These are phyloP conservation scores for Ganoderma lingzhi DNA, from an alignment of 1,284 basidiomycete species.

Conservation along the genomic window DNA sequence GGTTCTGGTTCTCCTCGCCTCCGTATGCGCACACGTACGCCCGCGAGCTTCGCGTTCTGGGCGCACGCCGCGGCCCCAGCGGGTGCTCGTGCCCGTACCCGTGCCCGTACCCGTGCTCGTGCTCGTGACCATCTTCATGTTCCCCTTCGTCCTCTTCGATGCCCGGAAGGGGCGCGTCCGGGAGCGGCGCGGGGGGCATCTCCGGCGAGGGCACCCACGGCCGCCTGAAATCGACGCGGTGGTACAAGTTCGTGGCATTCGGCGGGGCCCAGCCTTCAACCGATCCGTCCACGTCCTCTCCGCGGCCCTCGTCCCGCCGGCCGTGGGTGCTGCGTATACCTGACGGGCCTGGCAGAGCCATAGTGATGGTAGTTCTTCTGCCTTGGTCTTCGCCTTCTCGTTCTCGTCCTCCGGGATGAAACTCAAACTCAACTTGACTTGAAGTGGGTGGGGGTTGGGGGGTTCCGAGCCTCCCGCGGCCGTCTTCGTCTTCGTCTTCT, in stretches of 20 bases:
- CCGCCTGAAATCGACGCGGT: conserved; percentile 24
- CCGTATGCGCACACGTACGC: conserved; percentile 2
- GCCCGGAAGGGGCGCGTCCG: not conserved
- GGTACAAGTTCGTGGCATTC: conserved; percentile 17
- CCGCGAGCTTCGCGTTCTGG: conserved; percentile 5
- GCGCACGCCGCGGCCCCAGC: not conserved
- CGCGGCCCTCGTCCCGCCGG: not conserved
- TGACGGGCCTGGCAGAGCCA: conserved; percentile 2
- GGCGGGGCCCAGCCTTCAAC: conserved; percentile 12
- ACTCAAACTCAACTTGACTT: not conserved
- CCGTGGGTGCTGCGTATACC: not conserved
- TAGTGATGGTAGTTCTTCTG: not conserved
- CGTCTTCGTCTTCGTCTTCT: not conserved
- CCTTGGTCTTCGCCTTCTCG: not conserved
- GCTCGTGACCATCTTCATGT: not conserved
- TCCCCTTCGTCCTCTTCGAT: conserved; percentile 10
- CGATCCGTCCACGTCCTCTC: not conserved
- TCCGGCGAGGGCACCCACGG: conserved; percentile 25
- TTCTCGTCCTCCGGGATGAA: not conserved
- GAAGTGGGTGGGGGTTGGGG: not conserved
- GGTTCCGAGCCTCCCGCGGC: not conserved
- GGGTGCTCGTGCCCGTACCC: not conserved
- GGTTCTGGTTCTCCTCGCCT: conserved; percentile 12
- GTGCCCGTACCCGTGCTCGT: not conserved
- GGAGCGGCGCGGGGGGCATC: conserved; percentile 7